Percentiles rank a stretch among this genome's conserved stretches.
phyloP scores from a whole-genome alignment of 2,329 filamentous ascomycete species.

The Samsoniella hepiali region DNA sequence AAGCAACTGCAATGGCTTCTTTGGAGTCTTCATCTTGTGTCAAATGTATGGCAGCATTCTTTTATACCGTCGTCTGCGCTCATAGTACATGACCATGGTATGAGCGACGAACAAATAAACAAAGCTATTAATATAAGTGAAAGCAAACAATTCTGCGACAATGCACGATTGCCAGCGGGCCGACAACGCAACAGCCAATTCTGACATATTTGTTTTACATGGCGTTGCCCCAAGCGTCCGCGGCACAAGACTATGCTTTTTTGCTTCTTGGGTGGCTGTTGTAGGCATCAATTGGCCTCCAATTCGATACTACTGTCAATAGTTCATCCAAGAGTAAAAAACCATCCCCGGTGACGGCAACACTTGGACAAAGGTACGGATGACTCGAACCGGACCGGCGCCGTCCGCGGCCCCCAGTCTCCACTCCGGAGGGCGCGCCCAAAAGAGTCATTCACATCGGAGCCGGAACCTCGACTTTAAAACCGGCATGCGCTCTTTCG shows the following conservation, averaged over 20 bases:
- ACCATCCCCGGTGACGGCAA: neutral
- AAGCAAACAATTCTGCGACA: neutral
- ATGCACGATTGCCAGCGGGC: neutral
- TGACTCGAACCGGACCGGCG: neutral
- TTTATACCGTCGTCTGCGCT: neutral
- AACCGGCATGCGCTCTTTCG: neutral
- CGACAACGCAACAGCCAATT: neutral
- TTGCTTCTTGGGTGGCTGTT: neutral
- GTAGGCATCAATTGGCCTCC: neutral
- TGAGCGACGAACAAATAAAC: neutral
- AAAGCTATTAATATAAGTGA: neutral
- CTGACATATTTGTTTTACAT: neutral
- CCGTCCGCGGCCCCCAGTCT: neutral
- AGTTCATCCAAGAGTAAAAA: neutral
- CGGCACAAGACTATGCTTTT: neutral
- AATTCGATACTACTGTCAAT: neutral
- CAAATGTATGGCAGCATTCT: neutral
- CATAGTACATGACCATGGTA: neutral
- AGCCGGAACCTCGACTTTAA: neutral
- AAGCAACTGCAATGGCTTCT: neutral
- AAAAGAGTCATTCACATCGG: neutral
- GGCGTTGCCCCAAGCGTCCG: neutral
- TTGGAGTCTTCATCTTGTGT: neutral
- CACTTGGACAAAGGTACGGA: neutral
- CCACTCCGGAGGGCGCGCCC: constrained; percentile 14